A percentile compares a stretch with the other conserved stretches of the same genome.
Conservation (phyloP, 176 grass and related monocot genomes). For the Avena eriantha region DNA sequence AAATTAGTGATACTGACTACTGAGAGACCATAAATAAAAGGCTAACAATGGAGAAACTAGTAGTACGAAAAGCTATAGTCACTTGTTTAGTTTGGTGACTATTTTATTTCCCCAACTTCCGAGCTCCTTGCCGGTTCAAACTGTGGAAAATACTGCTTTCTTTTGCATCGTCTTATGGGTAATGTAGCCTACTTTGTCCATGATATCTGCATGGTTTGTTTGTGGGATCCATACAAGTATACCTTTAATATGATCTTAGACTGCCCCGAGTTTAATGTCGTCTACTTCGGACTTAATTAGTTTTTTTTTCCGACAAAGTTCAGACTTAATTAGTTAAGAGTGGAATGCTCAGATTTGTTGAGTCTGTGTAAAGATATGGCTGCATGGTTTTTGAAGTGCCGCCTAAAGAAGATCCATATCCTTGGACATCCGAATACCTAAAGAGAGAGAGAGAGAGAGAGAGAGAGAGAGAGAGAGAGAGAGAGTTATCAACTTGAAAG, state of each 20-base stretch:
- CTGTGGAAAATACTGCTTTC: not conserved
- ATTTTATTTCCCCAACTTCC: not conserved
- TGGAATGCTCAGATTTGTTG: not conserved
- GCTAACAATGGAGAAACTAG: not conserved
- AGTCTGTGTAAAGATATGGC: not conserved
- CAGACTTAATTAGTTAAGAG: not conserved
- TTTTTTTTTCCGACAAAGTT: no score
- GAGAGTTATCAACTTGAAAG: not conserved
- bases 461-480: no score
- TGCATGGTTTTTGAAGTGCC: not conserved
- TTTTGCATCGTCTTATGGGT: not conserved
- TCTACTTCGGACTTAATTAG: constrained; percentile 3
- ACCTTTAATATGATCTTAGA: constrained; percentile 11
- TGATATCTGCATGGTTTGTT: constrained; percentile 26
- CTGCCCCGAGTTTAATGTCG: constrained; percentile 5
- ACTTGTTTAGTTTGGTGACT: constrained; percentile 15
- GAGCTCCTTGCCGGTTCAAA: not conserved
- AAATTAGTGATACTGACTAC: not conserved
- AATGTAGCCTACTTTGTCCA: constrained; percentile 1
- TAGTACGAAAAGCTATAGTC: not conserved
- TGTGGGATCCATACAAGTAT: constrained; percentile 19
- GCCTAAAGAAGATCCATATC: not conserved
- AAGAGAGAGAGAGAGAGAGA: no score
- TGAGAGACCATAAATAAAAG: not conserved
- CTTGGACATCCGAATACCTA: not conserved